Percentiles rank a stretch among this genome's conserved stretches.
Evolutionary conservation across 2,329 filamentous ascomycete genomes (phyloP).

Genomic region (Westerdykella sp.): DNA sequence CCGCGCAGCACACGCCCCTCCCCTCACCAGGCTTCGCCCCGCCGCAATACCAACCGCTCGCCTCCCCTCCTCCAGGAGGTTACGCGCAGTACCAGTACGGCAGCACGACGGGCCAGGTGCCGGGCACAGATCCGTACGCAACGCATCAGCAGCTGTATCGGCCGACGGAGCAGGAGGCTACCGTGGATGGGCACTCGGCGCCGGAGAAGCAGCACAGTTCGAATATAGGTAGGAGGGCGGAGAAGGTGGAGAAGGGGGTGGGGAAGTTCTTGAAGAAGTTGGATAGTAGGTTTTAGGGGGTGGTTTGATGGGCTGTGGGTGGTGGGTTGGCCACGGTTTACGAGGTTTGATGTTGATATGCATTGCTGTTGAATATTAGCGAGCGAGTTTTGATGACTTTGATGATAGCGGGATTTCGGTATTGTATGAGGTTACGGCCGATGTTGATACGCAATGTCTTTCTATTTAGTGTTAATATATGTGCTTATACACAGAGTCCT

Average conservation of each 20-base stretch:
- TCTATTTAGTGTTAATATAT: too few species aligned
- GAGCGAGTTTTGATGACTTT: too few species aligned
- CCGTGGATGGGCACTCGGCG: conserved; percentile 14
- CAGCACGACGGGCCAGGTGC: conserved; percentile 26
- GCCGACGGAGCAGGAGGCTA: conserved; percentile 57
- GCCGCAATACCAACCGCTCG: conserved; percentile 28
- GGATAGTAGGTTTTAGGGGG: conserved; percentile 60
- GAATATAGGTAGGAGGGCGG: conserved; percentile 60
- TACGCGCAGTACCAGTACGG: conserved; percentile 52
- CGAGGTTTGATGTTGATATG: too few species aligned
- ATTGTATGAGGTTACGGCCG: too few species aligned
- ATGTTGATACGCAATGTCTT: too few species aligned
- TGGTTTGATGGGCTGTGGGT: not conserved
- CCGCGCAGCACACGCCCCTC: conserved; percentile 26
- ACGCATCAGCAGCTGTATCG: conserved; percentile 65
- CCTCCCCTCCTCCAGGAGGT: conserved; percentile 46
- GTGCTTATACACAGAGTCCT: too few species aligned
- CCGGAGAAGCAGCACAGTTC: conserved; percentile 32
- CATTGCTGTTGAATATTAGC: too few species aligned
- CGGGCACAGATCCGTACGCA: conserved; percentile 41
- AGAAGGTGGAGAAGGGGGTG: conserved; percentile 62
- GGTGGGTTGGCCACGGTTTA: too few species aligned
- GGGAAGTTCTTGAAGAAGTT: conserved; percentile 69
- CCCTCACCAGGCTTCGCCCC: conserved; percentile 37
- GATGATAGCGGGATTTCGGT: too few species aligned